Base-by-base conservation (phyloP, 306 rosid genomes). In the Fragaria vesca region DNA sequence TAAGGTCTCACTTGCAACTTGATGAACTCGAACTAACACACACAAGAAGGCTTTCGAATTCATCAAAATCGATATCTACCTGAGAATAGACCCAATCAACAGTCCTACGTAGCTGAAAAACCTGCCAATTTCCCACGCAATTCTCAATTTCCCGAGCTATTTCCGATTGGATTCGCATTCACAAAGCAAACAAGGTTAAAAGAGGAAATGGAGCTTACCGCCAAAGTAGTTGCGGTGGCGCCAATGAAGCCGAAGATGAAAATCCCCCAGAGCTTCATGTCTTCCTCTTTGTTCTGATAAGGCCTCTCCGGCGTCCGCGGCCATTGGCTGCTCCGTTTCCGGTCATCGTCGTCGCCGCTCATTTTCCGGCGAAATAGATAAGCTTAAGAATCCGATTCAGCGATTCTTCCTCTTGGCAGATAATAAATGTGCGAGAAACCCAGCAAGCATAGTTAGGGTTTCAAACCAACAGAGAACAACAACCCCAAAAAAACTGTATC, bases 151-250 rank as follows among this genome's bases (percentile, higher is more conserved):
- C 21, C 65, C 15, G 32, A 18, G 52, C 4, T 13, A 15, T 40
- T 3, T 38, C 42, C 26, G 24, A 61, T 61, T 61, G 30, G 21
- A 45, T 34, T 73, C 69, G 4, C 78, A 58, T 17, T 58, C 43
- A 62, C 8, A 50, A 51, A 66, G 24, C 58, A 43, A 12, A 10
- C 1, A 61, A 12, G 12, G 60, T 10, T 15, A 43, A 43, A 43
- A 12, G 38, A 79, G 67, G 8, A 28, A 66, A 43, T 8, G 8
- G 48, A 78, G 76, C 90, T 90, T 81, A 96, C 97, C 34, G 97
- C 96, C 38, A 90, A 81, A 67, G 99, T 96, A 50, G 96, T 86
- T 81, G 83, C 93, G 69, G 98, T 86, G 88, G 98, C 99, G 72
- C 96, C 97, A 74, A 96, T 90, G 26, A 96, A 43, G 5, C 96